phyloP scores from a whole-genome alignment of 148 eudicot species.

The Fagopyrum tataricum region DNA sequence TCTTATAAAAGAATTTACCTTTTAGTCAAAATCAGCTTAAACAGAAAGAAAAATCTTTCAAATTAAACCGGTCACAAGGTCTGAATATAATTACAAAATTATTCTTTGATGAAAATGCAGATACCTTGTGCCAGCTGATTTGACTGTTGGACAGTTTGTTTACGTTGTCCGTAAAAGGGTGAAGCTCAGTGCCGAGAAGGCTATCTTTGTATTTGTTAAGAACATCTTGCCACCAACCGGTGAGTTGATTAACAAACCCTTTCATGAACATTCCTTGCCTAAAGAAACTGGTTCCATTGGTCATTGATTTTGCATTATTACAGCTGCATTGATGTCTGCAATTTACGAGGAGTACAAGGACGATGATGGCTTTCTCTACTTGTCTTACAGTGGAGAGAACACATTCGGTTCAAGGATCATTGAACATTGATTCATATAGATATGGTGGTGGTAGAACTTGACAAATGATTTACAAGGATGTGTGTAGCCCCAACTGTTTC shows the following conservation, averaged over 20 bases:
- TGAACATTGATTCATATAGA: background rate
- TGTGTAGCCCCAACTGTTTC: background rate
- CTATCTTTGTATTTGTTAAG: slow-evolving; percentile 46
- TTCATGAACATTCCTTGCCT: background rate
- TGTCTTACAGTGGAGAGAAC: slow-evolving; percentile 71
- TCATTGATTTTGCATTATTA: background rate
- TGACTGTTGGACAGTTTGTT: slow-evolving; percentile 54
- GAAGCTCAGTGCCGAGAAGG: slow-evolving; percentile 47
- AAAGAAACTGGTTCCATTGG: background rate
- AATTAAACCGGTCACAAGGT: too few relatives aligned
- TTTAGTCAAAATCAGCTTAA: too few relatives aligned
- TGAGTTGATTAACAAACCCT: slow-evolving; percentile 13
- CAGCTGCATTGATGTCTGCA: slow-evolving; percentile 53
- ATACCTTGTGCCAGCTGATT: slow-evolving; percentile 48
- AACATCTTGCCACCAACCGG: slow-evolving; percentile 51
- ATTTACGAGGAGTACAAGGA: slow-evolving; percentile 60
- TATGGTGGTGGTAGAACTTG: background rate
- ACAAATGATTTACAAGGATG: background rate
- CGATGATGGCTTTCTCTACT: slow-evolving; percentile 62
- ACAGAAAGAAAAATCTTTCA: too few relatives aligned
- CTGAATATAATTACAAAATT: too few relatives aligned
- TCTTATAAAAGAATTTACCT: too few relatives aligned
- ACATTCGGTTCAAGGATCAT: slow-evolving; percentile 43
- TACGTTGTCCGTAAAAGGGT: slow-evolving; percentile 52
- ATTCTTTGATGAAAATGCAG: slow-evolving; percentile 20